A percentile compares a stretch with the other conserved stretches of the same genome.
These are phyloP conservation scores for Podaxis sp. DNA, from an alignment of 768 basidiomycete species.

Conservation along the genomic window DNA sequence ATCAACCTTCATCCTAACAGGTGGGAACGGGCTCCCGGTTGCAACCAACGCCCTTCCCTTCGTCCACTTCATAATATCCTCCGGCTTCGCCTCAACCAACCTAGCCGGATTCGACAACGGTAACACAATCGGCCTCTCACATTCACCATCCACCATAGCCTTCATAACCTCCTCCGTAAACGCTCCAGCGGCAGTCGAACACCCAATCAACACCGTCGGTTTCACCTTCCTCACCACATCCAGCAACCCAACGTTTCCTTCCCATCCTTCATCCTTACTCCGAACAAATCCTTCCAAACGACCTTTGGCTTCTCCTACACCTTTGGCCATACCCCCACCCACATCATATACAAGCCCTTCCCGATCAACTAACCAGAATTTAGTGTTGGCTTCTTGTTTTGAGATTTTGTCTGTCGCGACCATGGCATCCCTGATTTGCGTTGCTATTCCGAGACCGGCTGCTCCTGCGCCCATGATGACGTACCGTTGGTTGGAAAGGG, in stretches of 20 bases:
- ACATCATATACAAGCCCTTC: conserved; percentile 32
- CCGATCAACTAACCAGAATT: conserved; percentile 75
- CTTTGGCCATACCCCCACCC: conserved; percentile 18
- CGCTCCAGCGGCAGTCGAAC: conserved; percentile 74
- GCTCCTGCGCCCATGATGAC: conserved; percentile 81
- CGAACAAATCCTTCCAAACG: conserved; percentile 56
- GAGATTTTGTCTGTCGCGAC: conserved; percentile 52
- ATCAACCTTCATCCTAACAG: conserved; percentile 57
- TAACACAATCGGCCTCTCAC: conserved; percentile 74
- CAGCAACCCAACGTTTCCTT: conserved; percentile 52
- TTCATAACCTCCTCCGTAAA: conserved; percentile 75
- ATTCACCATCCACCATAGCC: conserved; percentile 51
- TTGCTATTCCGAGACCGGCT: conserved; percentile 79
- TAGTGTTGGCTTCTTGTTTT: conserved; percentile 55
- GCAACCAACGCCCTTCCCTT: conserved; percentile 77
- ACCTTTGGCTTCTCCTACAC: conserved; percentile 34
- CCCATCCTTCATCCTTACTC: conserved; percentile 58
- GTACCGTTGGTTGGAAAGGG: conserved; percentile 70
- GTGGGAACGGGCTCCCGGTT: conserved; percentile 83
- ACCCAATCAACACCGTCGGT: conserved; percentile 85
- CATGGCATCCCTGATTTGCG: conserved; percentile 78
- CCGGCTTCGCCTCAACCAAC: conserved; percentile 73
- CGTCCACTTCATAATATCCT: conserved; percentile 76
- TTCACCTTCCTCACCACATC: conserved; percentile 71
- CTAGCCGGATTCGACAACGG: conserved; percentile 82